Evolutionary conservation across 805 yeast species (phyloP), one percentile per base, ranked within the genome.

Genomic region (Cyberlindnera maritima): DNA sequence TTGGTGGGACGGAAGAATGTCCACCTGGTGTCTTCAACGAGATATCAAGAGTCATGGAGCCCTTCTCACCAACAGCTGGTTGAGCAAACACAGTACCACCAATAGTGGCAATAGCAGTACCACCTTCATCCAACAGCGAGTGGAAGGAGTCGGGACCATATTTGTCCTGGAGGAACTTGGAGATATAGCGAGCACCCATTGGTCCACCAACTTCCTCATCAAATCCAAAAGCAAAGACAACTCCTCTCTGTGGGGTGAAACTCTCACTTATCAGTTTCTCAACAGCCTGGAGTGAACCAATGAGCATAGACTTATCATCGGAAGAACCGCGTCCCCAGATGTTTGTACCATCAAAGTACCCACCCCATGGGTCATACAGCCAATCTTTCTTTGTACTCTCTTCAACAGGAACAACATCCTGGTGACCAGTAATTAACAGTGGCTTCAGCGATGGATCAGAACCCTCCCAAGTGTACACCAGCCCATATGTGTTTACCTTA

Each of bases 351-450:
- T 85, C 90, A 56, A 69, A 82, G 54, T 74, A 67, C 18, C 86
- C 88, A 33, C 71, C 60, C 51, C 81, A 85, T 3, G 95, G 94
- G 5, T 77, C 80, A 59, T 79, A 70, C 0, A 68, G 64, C 95
- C 95, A 88, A 43, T 77, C 68, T 23, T 58, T 62, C 44, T 73
- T 65, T 0, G 89, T 79, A 19, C 74, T 77, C 20, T 65, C 62
- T 54, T 81, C 85, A 9, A 85, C 83, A 1, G 95, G 95, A 18
- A 87, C 95, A 8, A 83, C 87, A 60, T 87, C 95, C 62, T 80
- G 85, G 60, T 88, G 96, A 1, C 90, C 91, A 56, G 84, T 76
- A 42, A 86, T 67, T 63, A 88, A 59, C 15, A 82, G 54, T 12
- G 96, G 95, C 59, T 83, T 81, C 51, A 81, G 65, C 4, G 59